Evolutionary conservation across 305 asterid species (phyloP).

Genomic region (Plantago coronopus): DNA sequence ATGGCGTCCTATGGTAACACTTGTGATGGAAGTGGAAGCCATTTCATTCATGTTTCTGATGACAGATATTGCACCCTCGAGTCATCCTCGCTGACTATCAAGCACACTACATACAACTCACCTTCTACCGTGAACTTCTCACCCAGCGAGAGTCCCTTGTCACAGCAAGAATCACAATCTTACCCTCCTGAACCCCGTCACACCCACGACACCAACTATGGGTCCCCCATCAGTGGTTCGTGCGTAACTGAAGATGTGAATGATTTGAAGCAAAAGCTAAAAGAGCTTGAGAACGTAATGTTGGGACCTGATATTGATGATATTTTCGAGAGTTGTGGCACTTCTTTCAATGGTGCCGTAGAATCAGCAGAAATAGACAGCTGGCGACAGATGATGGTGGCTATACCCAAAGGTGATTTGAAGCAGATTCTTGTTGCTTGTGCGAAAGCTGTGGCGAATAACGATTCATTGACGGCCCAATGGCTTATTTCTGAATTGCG

Average conservation of each 20-base stretch:
- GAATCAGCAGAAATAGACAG: constrained; percentile 46
- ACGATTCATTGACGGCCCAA: constrained; percentile 49
- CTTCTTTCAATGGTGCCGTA: constrained; percentile 13
- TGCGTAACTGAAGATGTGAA: constrained; percentile 41
- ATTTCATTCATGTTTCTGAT: constrained; percentile 34
- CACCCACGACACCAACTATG: constrained; percentile 38
- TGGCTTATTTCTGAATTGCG: constrained; percentile 63
- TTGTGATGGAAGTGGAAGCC: constrained; percentile 24
- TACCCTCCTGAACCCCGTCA: constrained; percentile 25
- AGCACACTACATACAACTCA: constrained; percentile 28
- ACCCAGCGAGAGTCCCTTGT: constrained; percentile 43
- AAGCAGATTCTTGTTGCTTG: constrained; percentile 66
- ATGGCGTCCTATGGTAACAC: constrained; percentile 25
- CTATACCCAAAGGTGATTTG: constrained; percentile 53
- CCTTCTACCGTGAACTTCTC: constrained; percentile 44
- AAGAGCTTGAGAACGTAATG: constrained; percentile 68
- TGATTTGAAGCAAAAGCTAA: constrained; percentile 54
- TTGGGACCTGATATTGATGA: constrained; percentile 68
- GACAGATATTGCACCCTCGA: constrained; percentile 52
- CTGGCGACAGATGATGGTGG: constrained; percentile 65
- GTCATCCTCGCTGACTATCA: constrained; percentile 47
- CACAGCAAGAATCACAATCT: constrained; percentile 43
- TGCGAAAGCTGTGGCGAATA: constrained; percentile 64
- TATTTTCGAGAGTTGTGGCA: constrained; percentile 32
- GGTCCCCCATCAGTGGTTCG: constrained; percentile 45